Percentiles rank a stretch among this genome's conserved stretches.
phyloP scores from a whole-genome alignment of 2,329 filamentous ascomycete genomes.

The Lachnellula arida region DNA sequence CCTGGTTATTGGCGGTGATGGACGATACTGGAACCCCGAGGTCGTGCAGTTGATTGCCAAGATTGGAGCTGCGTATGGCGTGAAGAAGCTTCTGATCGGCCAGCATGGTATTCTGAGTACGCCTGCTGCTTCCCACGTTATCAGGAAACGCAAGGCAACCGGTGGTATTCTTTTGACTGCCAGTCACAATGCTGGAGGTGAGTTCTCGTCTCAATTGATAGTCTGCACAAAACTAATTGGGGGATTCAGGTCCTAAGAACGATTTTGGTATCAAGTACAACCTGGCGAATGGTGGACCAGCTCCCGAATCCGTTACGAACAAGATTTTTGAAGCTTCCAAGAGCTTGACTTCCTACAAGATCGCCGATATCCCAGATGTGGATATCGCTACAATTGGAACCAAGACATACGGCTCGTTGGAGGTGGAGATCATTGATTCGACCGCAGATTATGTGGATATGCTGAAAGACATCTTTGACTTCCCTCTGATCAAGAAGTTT shows the following conservation, averaged over 20 bases:
- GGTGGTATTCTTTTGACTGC: slow-evolving; percentile 95
- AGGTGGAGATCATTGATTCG: slow-evolving; percentile 94
- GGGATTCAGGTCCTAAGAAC: slow-evolving; percentile 68
- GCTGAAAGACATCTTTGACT: slow-evolving; percentile 99
- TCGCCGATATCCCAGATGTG: slow-evolving; percentile 79
- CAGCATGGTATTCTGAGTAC: slow-evolving; percentile 96
- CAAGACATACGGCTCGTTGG: slow-evolving; percentile 76
- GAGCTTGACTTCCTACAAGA: slow-evolving; percentile 85
- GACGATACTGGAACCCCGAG: slow-evolving; percentile 94
- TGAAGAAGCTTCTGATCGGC: slow-evolving; percentile 97
- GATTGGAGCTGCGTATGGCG: slow-evolving; percentile 93
- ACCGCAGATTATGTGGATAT: slow-evolving; percentile 87
- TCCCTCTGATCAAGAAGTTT: slow-evolving; percentile 91
- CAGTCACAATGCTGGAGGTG: slow-evolving; percentile 96
- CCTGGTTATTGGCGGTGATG: slow-evolving; percentile 96
- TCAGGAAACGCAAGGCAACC: slow-evolving; percentile 89
- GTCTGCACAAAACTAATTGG: slow-evolving; percentile 5
- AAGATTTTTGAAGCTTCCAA: slow-evolving; percentile 95
- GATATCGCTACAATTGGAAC: slow-evolving; percentile 80
- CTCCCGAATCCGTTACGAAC: slow-evolving; percentile 94
- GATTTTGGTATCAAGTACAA: slow-evolving; percentile 99
- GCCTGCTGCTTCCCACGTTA: slow-evolving; percentile 91
- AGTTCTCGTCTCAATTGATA: slow-evolving; percentile 7
- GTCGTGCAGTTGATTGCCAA: slow-evolving; percentile 96
- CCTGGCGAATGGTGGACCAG: slow-evolving; percentile 89